phyloP scores from a whole-genome alignment of 176 grass and related monocot species.

The Triticum aestivum region DNA sequence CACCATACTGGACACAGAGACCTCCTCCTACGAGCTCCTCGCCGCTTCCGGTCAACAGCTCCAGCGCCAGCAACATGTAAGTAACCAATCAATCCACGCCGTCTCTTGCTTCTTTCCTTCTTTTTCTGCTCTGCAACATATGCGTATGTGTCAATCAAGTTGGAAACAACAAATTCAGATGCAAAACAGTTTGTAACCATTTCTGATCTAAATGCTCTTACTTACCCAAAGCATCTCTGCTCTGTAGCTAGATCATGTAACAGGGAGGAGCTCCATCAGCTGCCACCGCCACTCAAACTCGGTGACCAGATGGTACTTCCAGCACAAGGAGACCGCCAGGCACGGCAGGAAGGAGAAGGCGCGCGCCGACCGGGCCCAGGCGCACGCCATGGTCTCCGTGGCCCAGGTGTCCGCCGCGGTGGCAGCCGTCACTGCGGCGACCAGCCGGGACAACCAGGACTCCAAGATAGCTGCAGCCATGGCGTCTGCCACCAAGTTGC shows the following conservation, averaged over 20 bases:
- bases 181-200: neutral
- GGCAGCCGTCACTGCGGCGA: conserved; percentile 28
- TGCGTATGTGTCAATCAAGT: neutral
- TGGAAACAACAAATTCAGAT: neutral
- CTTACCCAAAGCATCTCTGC: neutral
- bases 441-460: conserved; percentile 14
- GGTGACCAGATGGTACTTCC: conserved; percentile 41
- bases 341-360: neutral
- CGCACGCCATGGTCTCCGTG: conserved; percentile 56
- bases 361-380: conserved; percentile 30
- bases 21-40: neutral
- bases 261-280: conserved; percentile 10
- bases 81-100: neutral
- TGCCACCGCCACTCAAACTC: neutral
- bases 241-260: neutral
- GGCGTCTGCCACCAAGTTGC: conserved; percentile 51
- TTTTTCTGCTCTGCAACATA: neutral
- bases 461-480: conserved; percentile 51
- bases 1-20: neutral
- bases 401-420: conserved; percentile 55
- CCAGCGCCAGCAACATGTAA: conserved; percentile 27
- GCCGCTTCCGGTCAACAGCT: conserved; percentile 1
- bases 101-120: neutral
- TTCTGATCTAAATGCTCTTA: neutral
- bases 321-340: conserved; percentile 3